Evolutionary conservation across 257 asterid species (phyloP).

Genomic region (Ophiorrhiza pumila): DNA sequence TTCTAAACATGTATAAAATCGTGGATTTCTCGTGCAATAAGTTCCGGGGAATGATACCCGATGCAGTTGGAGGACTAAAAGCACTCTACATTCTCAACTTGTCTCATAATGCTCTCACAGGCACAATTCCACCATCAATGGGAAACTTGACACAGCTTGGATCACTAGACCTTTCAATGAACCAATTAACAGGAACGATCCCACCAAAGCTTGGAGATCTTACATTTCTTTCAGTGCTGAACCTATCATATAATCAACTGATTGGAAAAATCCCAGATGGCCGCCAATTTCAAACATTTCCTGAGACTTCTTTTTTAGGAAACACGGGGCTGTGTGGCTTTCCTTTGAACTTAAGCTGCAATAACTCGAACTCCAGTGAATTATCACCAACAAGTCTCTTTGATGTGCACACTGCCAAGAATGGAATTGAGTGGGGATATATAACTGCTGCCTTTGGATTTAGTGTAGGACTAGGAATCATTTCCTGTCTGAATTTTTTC

Average conservation of each 20-base stretch:
- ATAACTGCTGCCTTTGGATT: slow-evolving; percentile 9
- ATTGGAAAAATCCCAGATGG: slow-evolving; percentile 46
- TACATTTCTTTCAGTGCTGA: slow-evolving; percentile 45
- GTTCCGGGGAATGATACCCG: slow-evolving; percentile 45
- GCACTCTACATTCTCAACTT: slow-evolving; percentile 55
- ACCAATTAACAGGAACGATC: slow-evolving; percentile 39
- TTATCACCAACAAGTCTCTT: background rate
- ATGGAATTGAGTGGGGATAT: slow-evolving; percentile 6
- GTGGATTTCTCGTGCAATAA: slow-evolving; percentile 56
- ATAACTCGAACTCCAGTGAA: background rate
- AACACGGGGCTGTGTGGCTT: slow-evolving; percentile 18
- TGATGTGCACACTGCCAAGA: background rate
- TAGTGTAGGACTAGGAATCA: slow-evolving; percentile 3
- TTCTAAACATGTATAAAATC: slow-evolving; percentile 29
- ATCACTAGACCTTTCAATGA: slow-evolving; percentile 51
- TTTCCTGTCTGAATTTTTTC: background rate
- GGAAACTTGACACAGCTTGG: slow-evolving; percentile 51
- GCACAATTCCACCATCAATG: slow-evolving; percentile 47
- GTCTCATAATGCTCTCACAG: slow-evolving; percentile 46
- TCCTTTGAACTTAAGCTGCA: slow-evolving; percentile 8
- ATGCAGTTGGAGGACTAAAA: slow-evolving; percentile 40
- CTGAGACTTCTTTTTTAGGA: slow-evolving; percentile 34
- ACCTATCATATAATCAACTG: slow-evolving; percentile 41
- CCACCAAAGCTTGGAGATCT: slow-evolving; percentile 42
- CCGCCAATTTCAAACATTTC: slow-evolving; percentile 41